Evolutionary conservation across 2,329 filamentous ascomycete genomes (phyloP).

Genomic region (Macrophomina pseudophaseolina): DNA sequence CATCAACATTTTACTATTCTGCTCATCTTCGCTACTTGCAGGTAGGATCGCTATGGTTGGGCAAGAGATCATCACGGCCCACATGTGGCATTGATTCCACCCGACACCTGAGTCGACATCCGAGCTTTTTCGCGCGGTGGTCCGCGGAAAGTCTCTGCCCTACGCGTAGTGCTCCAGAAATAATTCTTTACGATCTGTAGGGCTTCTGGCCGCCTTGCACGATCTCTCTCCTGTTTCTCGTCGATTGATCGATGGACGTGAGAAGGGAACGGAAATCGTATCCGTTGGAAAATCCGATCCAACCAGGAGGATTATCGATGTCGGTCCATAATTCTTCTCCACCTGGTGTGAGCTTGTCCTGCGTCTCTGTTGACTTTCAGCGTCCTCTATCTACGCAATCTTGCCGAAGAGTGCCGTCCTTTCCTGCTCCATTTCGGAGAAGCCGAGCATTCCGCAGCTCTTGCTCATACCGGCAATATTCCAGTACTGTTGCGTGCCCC

Average conservation of each 20-base stretch:
- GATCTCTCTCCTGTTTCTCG: background rate
- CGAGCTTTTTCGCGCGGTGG: background rate
- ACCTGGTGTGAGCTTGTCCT: constrained; percentile 8
- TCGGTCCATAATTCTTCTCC: constrained; percentile 8
- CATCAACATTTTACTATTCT: background rate
- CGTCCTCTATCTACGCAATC: background rate
- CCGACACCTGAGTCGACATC: constrained; percentile 15
- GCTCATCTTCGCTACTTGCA: constrained; percentile 10
- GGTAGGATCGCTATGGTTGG: constrained; percentile 8
- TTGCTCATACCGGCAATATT: background rate
- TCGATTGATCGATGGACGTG: background rate
- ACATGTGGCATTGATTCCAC: constrained; percentile 1
- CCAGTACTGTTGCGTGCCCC: constrained; percentile 11
- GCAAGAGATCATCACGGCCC: constrained; percentile 14
- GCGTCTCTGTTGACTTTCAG: background rate
- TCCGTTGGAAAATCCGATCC: background rate
- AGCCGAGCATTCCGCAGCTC: constrained; percentile 1
- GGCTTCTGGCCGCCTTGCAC: background rate
- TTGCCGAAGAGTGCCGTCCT: background rate
- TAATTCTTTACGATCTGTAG: background rate
- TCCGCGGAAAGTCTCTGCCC: background rate
- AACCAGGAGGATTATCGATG: background rate
- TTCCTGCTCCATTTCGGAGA: background rate
- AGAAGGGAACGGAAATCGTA: background rate
- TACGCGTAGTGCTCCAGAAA: background rate